Base-by-base conservation (phyloP, 257 asterid genomes). In the Penstemon barbatus region DNA sequence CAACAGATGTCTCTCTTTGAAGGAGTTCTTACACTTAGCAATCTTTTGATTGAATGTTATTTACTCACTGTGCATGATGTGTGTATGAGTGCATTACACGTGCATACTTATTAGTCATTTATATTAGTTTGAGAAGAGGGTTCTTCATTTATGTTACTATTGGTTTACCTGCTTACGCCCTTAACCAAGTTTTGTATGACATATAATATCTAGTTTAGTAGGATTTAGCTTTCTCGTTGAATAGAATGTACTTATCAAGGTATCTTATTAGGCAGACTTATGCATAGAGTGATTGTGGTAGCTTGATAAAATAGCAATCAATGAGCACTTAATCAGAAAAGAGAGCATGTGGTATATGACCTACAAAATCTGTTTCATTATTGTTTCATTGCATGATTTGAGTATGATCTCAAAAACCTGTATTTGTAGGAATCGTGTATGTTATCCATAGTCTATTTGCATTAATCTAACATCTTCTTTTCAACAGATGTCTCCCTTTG, bases 401-500 rank as follows among this genome's bases (percentile, higher is more conserved):
- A 61, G 39, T 59, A 48, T 71, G 25, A 38, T 62, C 67, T 74
- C 8, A 65, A 15, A 25, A 25, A 63, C 25, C 61, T 49, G 63
- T 18, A 39, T 5, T 53, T 42, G 50, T 75, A 49, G 54, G 54
- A 49, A 11, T 10, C n/a, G 6, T 49, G 33, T 39, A 19, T 7
- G 10, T 58, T 66, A 56, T 48, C 15, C 33, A 38, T 66, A 43
- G n/a, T 19, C 37, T 63, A 42, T 50, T 48, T 9, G 33, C 33
- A 25, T 61, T 74, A 36, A 65, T 11, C 61, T 60, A 4, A 68
- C 42, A 56, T 69, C 48, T 74, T 38, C 37, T 55, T 50, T 12
- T 63, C 59, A 15, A 75, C 87, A 94, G 99, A 79, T 90, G 92
- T 82, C 96, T 25, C 96, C 98, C 19, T 77, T 74, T 64, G 96